Percentiles rank a stretch among this genome's conserved stretches.
Conservation (phyloP, 306 rosid genomes). For the Rosa chinensis region DNA sequence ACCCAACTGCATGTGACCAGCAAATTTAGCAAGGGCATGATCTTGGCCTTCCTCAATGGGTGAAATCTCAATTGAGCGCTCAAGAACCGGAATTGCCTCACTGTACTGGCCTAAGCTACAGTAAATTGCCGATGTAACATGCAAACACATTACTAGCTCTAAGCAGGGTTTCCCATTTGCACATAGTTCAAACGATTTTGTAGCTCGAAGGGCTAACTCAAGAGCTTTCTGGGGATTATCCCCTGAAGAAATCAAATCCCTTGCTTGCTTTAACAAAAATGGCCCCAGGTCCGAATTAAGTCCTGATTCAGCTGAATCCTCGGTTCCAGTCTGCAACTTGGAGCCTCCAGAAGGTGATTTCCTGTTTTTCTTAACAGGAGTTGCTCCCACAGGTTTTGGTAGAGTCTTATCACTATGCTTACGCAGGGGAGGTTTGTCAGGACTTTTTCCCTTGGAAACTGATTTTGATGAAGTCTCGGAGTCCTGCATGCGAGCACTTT, state of each 20-base stretch:
- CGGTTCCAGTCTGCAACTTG: constrained; percentile 32
- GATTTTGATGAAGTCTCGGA: constrained; percentile 40
- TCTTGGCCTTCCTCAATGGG: constrained; percentile 59
- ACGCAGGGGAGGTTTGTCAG: constrained; percentile 57
- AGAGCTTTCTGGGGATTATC: constrained; percentile 69
- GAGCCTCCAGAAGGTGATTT: constrained; percentile 44
- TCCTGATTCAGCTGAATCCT: constrained; percentile 30
- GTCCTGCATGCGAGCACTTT: constrained; percentile 34
- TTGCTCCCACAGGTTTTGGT: constrained; percentile 40
- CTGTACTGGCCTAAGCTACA: constrained; percentile 65
- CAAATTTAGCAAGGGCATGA: constrained; percentile 81
- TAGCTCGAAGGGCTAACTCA: constrained; percentile 73
- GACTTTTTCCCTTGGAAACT: constrained; percentile 40
- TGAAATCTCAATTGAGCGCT: constrained; percentile 72
- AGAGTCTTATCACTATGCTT: constrained; percentile 40
- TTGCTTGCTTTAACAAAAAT: constrained; percentile 77
- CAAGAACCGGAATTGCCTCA: constrained; percentile 75
- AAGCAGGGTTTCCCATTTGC: constrained; percentile 63
- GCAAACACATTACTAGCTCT: constrained; percentile 85
- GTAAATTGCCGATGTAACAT: constrained; percentile 79
- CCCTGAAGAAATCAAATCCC: constrained; percentile 70
- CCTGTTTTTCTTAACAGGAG: constrained; percentile 36
- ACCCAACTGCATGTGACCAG: constrained; percentile 94
- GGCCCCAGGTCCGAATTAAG: constrained; percentile 64
- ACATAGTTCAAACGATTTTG: constrained; percentile 53